These are phyloP conservation scores for Lentinula edodes DNA, from an alignment of 768 basidiomycete species.

Conservation along the genomic window DNA sequence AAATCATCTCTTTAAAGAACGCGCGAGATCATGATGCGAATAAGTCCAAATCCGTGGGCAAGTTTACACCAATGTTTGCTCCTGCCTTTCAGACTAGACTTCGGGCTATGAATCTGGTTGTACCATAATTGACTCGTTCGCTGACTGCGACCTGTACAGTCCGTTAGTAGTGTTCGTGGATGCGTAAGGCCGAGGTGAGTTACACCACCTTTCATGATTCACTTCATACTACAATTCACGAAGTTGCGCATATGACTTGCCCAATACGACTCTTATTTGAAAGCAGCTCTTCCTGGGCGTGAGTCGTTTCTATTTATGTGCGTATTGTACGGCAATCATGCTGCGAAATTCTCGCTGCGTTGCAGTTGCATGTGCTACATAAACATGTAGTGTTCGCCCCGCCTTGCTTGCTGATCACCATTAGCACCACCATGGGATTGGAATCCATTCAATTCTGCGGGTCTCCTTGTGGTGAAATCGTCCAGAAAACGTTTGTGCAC, in stretches of 20 bases:
- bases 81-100: too few relatives aligned
- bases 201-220: too few relatives aligned
- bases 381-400: neutral
- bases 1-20: too few relatives aligned
- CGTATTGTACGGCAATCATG: neutral
- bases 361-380: neutral
- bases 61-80: too few relatives aligned
- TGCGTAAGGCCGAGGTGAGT: too few relatives aligned
- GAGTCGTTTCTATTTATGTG: neutral
- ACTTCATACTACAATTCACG: too few relatives aligned
- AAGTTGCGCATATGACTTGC: neutral
- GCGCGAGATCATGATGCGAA: too few relatives aligned
- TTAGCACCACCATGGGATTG: neutral
- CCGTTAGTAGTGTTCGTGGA: too few relatives aligned
- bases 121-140: too few relatives aligned
- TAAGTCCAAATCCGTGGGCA: too few relatives aligned
- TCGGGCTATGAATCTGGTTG: too few relatives aligned
- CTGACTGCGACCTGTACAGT: too few relatives aligned
- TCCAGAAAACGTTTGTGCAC: neutral
- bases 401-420: neutral
- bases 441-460: constrained; percentile 1
- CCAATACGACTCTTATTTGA: neutral
- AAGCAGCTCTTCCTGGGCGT: neutral
- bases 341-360: neutral
- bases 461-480: neutral